These are phyloP conservation scores for Parathielavia hyrcaniae DNA, from an alignment of 495 filamentous ascomycete species.

Conservation along the genomic window DNA sequence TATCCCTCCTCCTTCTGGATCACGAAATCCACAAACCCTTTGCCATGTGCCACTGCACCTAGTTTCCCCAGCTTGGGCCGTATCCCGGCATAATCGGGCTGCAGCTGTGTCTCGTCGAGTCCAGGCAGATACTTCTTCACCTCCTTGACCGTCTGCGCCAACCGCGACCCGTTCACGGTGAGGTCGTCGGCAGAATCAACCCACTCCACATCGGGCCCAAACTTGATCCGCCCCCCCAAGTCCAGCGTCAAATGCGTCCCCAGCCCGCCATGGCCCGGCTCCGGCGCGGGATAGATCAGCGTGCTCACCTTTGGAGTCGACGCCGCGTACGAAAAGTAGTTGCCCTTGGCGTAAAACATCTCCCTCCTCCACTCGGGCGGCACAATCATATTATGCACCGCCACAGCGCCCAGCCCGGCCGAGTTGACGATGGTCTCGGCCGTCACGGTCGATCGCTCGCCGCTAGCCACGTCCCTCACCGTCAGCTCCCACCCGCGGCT, in stretches of 20 bases:
- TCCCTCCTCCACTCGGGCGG: constrained; percentile 50
- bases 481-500: constrained; percentile 42
- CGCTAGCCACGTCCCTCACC: constrained; percentile 39
- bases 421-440: constrained; percentile 74
- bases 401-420: constrained; percentile 71
- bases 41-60: constrained; percentile 49
- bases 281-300: constrained; percentile 79
- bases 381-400: constrained; percentile 75
- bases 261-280: constrained; percentile 73
- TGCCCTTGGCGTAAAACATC: constrained; percentile 85
- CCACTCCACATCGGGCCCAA: constrained; percentile 97
- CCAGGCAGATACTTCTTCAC: constrained; percentile 74
- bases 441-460: constrained; percentile 55
- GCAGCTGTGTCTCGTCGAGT: constrained; percentile 59
- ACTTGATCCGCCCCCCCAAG: constrained; percentile 75
- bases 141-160: constrained; percentile 62
- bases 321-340: constrained; percentile 80
- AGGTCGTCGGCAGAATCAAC: constrained; percentile 47
- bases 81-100: constrained; percentile 83
- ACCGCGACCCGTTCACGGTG: constrained; percentile 46
- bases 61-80: constrained; percentile 73
- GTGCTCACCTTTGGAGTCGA: constrained; percentile 60
- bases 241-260: constrained; percentile 94
- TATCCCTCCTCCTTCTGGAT: constrained; percentile 76
- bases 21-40: constrained; percentile 76